phyloP scores from a whole-genome alignment of 2,329 filamentous ascomycete genomes.

The Talaromyces sp. region DNA sequence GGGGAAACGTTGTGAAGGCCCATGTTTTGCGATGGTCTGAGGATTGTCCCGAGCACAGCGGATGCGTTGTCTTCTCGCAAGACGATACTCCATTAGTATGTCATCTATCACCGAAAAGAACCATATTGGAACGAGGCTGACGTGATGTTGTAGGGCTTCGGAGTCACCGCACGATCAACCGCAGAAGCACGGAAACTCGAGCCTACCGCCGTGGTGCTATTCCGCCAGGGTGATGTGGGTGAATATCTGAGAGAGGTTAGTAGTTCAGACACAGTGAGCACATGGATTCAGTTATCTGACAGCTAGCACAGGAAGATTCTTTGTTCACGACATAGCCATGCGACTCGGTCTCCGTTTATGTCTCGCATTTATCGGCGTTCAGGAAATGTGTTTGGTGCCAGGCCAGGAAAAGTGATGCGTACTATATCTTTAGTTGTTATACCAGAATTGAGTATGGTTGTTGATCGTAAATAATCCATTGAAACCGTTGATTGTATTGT shows the following conservation, averaged over 20 bases:
- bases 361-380: conserved; percentile 15
- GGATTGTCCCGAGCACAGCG: conserved; percentile 89
- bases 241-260: conserved; percentile 79
- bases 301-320: conserved; percentile 49
- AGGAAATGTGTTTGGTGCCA: conserved; percentile 1
- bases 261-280: background rate
- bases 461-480: background rate
- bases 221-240: conserved; percentile 88
- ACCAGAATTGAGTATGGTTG: background rate
- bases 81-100: conserved; percentile 70
- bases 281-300: conserved; percentile 9
- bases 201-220: conserved; percentile 82
- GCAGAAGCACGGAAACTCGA: conserved; percentile 78
- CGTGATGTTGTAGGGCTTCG: conserved; percentile 62
- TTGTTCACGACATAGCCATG: conserved; percentile 51
- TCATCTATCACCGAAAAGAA: background rate
- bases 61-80: conserved; percentile 85
- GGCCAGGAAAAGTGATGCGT: conserved; percentile 1
- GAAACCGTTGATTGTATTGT: background rate
- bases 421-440: background rate
- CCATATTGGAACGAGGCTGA: background rate
- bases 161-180: conserved; percentile 81
- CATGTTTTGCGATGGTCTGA: conserved; percentile 81
- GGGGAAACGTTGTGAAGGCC: conserved; percentile 79
- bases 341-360: background rate